Conservation (phyloP, 2,329 filamentous ascomycete species). For the Diplocarpon mali region DNA sequence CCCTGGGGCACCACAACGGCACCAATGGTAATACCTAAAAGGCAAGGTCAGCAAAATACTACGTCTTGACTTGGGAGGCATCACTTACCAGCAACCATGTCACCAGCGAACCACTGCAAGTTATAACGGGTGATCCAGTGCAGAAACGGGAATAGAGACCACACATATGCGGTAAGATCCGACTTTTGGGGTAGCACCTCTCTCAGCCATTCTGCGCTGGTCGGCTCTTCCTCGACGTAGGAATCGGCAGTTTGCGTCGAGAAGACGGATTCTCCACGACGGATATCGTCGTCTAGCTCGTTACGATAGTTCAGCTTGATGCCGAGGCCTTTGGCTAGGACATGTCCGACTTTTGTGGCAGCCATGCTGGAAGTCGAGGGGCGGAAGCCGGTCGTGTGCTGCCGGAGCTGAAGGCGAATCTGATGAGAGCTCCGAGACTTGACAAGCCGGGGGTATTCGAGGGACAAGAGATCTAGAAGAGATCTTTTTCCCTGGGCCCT, state of each 20-base stretch:
- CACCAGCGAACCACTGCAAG: constrained; percentile 74
- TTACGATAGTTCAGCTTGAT: constrained; percentile 70
- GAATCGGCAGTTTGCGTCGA: constrained; percentile 62
- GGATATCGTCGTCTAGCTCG: constrained; percentile 43
- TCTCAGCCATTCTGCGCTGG: constrained; percentile 58
- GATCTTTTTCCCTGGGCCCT: neutral
- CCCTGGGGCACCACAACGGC: constrained; percentile 84
- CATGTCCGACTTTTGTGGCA: constrained; percentile 51
- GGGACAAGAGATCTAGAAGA: neutral
- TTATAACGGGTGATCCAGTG: constrained; percentile 91
- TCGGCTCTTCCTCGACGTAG: constrained; percentile 77
- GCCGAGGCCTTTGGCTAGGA: constrained; percentile 66
- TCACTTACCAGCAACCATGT: constrained; percentile 70
- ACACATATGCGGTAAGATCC: constrained; percentile 49
- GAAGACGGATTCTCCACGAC: constrained; percentile 71
- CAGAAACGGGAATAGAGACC: constrained; percentile 73
- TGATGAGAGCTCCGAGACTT: neutral
- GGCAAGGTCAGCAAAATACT: neutral
- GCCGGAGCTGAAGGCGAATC: too few relatives aligned
- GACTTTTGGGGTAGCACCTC: constrained; percentile 48
- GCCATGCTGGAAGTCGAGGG: constrained; percentile 13
- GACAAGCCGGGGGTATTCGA: neutral
- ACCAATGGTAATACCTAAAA: constrained; percentile 54
- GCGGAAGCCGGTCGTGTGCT: too few relatives aligned
- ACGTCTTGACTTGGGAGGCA: too few relatives aligned